Conservation (phyloP, 495 filamentous ascomycete genomes). For the Penicillium maclennaniae region DNA sequence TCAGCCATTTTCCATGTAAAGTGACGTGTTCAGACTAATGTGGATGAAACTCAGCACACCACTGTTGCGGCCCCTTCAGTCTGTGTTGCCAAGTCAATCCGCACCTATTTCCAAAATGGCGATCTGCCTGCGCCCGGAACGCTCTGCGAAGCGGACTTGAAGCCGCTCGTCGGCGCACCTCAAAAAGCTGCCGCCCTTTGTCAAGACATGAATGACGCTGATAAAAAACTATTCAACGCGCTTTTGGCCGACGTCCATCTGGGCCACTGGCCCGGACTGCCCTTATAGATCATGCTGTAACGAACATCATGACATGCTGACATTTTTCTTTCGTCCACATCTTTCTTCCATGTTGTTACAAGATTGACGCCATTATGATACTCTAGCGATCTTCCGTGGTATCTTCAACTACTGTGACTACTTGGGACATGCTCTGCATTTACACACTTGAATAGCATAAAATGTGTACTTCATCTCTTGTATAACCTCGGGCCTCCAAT, state of each 20-base stretch:
- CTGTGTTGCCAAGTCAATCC: slow-evolving; percentile 42
- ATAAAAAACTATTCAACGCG: slow-evolving; percentile 20
- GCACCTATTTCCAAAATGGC: slow-evolving; percentile 47
- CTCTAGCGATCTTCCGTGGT: too few species aligned
- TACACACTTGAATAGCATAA: background rate
- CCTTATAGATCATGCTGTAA: background rate
- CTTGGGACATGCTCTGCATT: background rate
- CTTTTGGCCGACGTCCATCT: slow-evolving; percentile 18
- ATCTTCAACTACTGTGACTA: too few species aligned
- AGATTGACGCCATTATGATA: background rate
- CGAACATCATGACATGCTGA: too few species aligned
- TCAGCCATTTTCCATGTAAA: background rate
- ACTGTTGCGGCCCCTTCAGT: slow-evolving; percentile 44
- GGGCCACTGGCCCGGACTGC: slow-evolving; percentile 6
- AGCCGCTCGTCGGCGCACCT: slow-evolving; percentile 25
- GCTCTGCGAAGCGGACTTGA: slow-evolving; percentile 38
- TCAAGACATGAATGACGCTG: slow-evolving; percentile 8
- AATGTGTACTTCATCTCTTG: background rate
- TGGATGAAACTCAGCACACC: slow-evolving; percentile 36
- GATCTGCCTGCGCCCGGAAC: slow-evolving; percentile 39
- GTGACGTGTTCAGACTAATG: background rate
- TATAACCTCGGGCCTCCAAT: background rate
- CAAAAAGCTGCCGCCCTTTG: background rate
- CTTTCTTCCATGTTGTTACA: background rate
- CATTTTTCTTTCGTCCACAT: background rate